Conservation (phyloP, 129 eudicot genomes). For the Mikania micrantha region DNA sequence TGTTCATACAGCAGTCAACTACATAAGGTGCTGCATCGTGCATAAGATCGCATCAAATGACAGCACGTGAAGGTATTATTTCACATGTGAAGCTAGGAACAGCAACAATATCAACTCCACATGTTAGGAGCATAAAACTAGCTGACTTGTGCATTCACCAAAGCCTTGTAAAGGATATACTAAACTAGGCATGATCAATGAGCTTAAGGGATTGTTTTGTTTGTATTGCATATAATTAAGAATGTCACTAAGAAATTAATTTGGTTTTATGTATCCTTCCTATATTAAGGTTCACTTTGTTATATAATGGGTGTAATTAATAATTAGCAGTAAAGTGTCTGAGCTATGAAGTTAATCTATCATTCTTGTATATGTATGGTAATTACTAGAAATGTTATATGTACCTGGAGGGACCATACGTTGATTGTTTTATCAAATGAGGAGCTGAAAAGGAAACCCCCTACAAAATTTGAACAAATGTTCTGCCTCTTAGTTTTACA, state of each 20-base stretch:
- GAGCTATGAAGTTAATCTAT: neutral
- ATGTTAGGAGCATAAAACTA: neutral
- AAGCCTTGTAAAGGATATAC: neutral
- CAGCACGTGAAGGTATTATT: no score
- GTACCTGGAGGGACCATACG: slow-evolving; percentile 72
- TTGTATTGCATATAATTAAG: neutral
- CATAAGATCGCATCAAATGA: no score
- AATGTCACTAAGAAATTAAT: neutral
- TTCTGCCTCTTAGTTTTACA: slow-evolving; percentile 3
- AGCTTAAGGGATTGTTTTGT: no score
- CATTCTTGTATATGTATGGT: neutral
- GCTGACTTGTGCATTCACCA: neutral
- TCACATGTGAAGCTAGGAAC: neutral
- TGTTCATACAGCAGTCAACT: no score
- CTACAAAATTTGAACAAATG: slow-evolving; percentile 36
- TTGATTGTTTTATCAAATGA: slow-evolving; percentile 71
- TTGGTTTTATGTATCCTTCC: neutral
- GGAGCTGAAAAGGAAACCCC: slow-evolving; percentile 80
- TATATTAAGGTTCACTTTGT: no score
- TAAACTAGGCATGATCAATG: neutral
- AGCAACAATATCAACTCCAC: neutral
- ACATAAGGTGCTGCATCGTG: no score
- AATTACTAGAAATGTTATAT: neutral
- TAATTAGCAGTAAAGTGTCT: no score
- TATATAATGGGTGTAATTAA: no score